phyloP scores from a whole-genome alignment of 495 filamentous ascomycete genomes.

The Podospora pseudopauciseta region DNA sequence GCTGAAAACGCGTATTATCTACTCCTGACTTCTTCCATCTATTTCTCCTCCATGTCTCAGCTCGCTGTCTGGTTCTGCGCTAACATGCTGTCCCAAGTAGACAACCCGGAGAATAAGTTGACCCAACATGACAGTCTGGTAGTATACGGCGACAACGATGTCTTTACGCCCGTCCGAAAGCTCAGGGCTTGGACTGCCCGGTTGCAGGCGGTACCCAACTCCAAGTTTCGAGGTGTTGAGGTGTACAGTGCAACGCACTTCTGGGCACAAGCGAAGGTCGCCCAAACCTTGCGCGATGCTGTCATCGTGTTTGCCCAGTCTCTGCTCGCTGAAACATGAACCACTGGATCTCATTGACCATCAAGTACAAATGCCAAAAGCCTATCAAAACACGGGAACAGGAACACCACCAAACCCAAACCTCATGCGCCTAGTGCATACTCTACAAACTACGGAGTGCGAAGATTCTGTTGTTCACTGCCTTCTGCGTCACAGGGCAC shows the following conservation, averaged over 20 bases:
- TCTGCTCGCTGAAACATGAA: slow-evolving; percentile 2
- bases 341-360: background rate
- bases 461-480: slow-evolving; percentile 18
- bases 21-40: background rate
- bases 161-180: slow-evolving; percentile 67
- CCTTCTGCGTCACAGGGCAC: slow-evolving; percentile 13
- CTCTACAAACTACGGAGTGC: slow-evolving; percentile 19
- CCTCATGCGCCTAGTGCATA: background rate
- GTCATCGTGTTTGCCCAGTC: slow-evolving; percentile 24
- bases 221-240: slow-evolving; percentile 52
- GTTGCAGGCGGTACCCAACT: slow-evolving; percentile 40
- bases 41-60: background rate
- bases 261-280: slow-evolving; percentile 67
- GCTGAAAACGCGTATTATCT: background rate
- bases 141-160: slow-evolving; percentile 75
- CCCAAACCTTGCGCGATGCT: slow-evolving; percentile 46
- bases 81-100: slow-evolving; percentile 1
- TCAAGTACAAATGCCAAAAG: background rate
- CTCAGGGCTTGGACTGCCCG: slow-evolving; percentile 66
- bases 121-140: slow-evolving; percentile 58
- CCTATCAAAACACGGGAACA: background rate
- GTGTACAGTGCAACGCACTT: slow-evolving; percentile 76
- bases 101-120: slow-evolving; percentile 50
- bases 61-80: background rate
- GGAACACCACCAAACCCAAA: background rate